Evolutionary conservation across 2,329 filamentous ascomycete genomes (phyloP).

Genomic region (Pseudomassariella vexata): DNA sequence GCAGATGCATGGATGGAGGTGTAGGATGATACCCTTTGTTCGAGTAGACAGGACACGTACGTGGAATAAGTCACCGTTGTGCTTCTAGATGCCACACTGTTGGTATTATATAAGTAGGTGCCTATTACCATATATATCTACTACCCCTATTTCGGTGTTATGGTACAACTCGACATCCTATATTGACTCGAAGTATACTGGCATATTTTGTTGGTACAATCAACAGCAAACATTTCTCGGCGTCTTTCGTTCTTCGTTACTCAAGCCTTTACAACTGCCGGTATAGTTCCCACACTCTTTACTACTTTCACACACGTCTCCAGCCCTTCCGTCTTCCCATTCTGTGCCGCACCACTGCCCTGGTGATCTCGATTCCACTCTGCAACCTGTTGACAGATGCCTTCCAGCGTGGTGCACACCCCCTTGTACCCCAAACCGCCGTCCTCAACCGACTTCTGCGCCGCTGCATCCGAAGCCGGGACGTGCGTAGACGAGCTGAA

Average conservation of each 20-base stretch:
- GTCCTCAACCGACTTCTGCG: conserved; percentile 27
- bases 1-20: too few species aligned
- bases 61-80: too few species aligned
- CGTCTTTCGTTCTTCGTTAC: background rate
- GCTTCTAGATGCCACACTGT: too few species aligned
- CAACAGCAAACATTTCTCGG: background rate
- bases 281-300: conserved; percentile 9
- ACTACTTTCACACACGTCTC: conserved; percentile 9
- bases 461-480: conserved; percentile 30
- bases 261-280: conserved; percentile 10
- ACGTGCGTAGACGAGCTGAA: conserved; percentile 29
- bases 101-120: too few species aligned
- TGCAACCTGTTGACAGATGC: conserved; percentile 31
- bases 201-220: background rate
- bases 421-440: conserved; percentile 36
- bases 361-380: conserved; percentile 31
- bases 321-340: background rate
- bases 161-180: too few species aligned
- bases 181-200: too few species aligned
- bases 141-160: too few species aligned
- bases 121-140: too few species aligned
- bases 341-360: too few species aligned
- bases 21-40: too few species aligned
- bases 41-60: too few species aligned
- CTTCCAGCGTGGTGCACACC: conserved; percentile 32